Percentiles rank a stretch among this genome's conserved stretches.
Conservation (phyloP, 768 basidiomycete species). For the Lentinula sp. region DNA sequence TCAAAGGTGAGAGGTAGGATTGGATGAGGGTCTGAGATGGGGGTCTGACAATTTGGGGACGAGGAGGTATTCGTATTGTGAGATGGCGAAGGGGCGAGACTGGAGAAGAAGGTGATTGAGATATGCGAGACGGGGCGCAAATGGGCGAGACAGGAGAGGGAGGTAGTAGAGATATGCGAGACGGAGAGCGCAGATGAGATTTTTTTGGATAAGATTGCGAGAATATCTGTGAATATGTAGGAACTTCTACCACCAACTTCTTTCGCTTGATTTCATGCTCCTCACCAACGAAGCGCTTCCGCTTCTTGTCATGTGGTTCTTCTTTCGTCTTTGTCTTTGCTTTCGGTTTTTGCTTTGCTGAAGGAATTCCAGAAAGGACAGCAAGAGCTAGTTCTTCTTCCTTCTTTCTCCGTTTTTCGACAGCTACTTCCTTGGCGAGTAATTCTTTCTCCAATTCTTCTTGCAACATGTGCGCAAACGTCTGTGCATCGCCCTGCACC, state of each 20-base stretch:
- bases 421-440: slow-evolving; percentile 44
- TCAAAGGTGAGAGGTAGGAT: not conserved
- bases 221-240: not conserved
- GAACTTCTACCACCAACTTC: slow-evolving; percentile 1
- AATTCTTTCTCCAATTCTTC: slow-evolving; percentile 53
- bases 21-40: not conserved
- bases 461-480: slow-evolving; percentile 58
- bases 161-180: too few relatives aligned
- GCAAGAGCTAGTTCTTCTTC: slow-evolving; percentile 37
- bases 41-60: not conserved
- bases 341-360: not conserved
- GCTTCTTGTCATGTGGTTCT: not conserved
- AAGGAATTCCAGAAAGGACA: slow-evolving; percentile 5
- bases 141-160: not conserved
- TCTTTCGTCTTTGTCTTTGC: not conserved
- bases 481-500: slow-evolving; percentile 84
- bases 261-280: not conserved
- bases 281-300: not conserved
- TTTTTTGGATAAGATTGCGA: not conserved
- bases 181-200: too few relatives aligned
- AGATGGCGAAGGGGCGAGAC: not conserved
- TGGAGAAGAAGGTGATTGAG: not conserved
- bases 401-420: slow-evolving; percentile 51
- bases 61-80: not conserved
- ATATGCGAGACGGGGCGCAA: not conserved